These are phyloP conservation scores for Yamadazyma philogaea DNA, from an alignment of 805 yeast genomes.

Conservation along the genomic window DNA sequence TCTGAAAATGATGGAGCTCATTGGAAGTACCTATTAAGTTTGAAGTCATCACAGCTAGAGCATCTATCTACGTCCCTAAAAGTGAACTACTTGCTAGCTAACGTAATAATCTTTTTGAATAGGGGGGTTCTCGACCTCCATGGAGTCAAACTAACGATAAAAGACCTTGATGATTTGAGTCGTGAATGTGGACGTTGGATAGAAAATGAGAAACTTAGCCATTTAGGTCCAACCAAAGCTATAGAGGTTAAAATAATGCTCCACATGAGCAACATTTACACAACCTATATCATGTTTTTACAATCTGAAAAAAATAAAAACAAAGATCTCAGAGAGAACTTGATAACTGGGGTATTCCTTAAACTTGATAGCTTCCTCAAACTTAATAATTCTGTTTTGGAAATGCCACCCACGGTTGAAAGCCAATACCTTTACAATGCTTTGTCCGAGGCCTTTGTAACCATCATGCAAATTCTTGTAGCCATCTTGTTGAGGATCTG, in stretches of 20 bases:
- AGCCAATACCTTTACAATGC: conserved; percentile 11
- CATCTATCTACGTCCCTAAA: conserved; percentile 20
- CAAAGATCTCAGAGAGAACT: conserved; percentile 8
- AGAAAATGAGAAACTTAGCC: conserved; percentile 17
- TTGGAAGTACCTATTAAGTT: conserved; percentile 17
- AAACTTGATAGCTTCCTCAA: conserved; percentile 12
- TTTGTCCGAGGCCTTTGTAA: conserved; percentile 8
- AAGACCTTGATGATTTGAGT: conserved; percentile 21
- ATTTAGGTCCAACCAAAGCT: conserved; percentile 13
- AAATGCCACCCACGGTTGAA: not conserved
- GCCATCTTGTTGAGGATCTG: conserved; percentile 13
- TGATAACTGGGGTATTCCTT: conserved; percentile 10
- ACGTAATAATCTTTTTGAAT: conserved; percentile 20
- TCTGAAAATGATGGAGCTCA: conserved; percentile 23
- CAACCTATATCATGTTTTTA: conserved; percentile 28
- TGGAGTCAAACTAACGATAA: conserved; percentile 19
- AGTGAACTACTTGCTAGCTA: conserved; percentile 29
- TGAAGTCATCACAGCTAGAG: conserved; percentile 15
- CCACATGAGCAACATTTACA: conserved; percentile 26
- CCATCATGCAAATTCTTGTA: conserved; percentile 12
- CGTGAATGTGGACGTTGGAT: conserved; percentile 26
- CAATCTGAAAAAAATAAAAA: conserved; percentile 32
- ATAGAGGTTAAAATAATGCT: conserved; percentile 22
- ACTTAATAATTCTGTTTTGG: conserved; percentile 6
- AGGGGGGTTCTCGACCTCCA: conserved; percentile 21